These are phyloP conservation scores for Plasmodium chabaudi DNA, from an alignment of 169 alveolate genomes.

Conservation along the genomic window DNA sequence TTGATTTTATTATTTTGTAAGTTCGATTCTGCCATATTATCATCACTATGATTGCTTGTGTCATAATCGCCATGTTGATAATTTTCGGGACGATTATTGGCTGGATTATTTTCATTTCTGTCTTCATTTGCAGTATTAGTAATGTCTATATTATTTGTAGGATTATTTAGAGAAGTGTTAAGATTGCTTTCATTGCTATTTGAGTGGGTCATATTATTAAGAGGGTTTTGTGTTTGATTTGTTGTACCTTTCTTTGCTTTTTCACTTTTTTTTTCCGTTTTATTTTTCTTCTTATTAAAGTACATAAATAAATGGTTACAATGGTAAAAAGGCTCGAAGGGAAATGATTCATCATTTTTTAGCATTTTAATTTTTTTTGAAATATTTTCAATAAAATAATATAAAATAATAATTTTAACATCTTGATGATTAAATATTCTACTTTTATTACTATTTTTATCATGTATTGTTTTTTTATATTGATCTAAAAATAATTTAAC, in stretches of 20 bases:
- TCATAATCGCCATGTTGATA: conserved; percentile 40
- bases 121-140: not conserved
- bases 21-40: conserved; percentile 15
- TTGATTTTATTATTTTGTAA: conserved; percentile 16
- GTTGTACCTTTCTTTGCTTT: too few relatives aligned
- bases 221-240: too few relatives aligned
- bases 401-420: conserved; percentile 70
- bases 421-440: conserved; percentile 75
- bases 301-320: conserved; percentile 69
- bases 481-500: conserved; percentile 66
- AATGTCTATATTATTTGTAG: not conserved
- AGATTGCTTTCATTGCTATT: not conserved
- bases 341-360: conserved; percentile 63
- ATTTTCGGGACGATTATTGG: conserved; percentile 1
- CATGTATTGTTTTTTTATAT: conserved; percentile 74
- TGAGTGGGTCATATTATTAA: too few relatives aligned
- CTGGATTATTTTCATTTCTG: not conserved
- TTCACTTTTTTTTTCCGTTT: conserved; percentile 33
- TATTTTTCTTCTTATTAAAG: conserved; percentile 58
- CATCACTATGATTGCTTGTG: conserved; percentile 68
- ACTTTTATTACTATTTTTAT: conserved; percentile 76
- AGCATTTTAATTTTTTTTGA: conserved; percentile 72
- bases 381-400: conserved; percentile 70
- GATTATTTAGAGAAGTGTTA: too few relatives aligned
- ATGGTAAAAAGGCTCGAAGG: conserved; percentile 62